Evolutionary conservation across 2,329 filamentous ascomycete genomes (phyloP).

Genomic region (Davidsoniella eucalypti): DNA sequence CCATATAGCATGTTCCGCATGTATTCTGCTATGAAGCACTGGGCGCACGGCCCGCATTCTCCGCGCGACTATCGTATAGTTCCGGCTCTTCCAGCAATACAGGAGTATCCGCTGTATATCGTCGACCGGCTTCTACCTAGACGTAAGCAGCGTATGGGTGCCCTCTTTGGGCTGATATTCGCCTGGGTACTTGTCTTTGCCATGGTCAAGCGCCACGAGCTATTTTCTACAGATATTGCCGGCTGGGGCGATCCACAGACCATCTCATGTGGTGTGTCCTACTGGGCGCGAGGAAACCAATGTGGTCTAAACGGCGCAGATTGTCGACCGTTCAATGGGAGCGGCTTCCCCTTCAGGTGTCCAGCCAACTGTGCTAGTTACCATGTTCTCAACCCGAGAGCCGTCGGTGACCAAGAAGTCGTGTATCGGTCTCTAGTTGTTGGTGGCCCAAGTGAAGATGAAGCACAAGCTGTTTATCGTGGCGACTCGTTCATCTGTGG

Average conservation of each 20-base stretch:
- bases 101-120: conserved; percentile 48
- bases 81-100: conserved; percentile 47
- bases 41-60: conserved; percentile 39
- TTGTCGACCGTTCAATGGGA: conserved; percentile 59
- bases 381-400: conserved; percentile 52
- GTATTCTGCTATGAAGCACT: conserved; percentile 26
- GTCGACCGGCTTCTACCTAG: conserved; percentile 46
- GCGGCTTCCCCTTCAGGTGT: conserved; percentile 57
- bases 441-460: conserved; percentile 40
- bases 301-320: conserved; percentile 60
- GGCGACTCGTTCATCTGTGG: conserved; percentile 81
- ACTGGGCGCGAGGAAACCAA: conserved; percentile 53
- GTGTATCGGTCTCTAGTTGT: conserved; percentile 49
- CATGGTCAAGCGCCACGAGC: conserved; percentile 49
- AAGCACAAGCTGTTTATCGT: conserved; percentile 49
- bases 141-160: conserved; percentile 37
- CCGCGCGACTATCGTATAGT: conserved; percentile 35
- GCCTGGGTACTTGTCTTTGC: conserved; percentile 56
- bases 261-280: conserved; percentile 50
- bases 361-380: conserved; percentile 53
- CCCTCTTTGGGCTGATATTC: conserved; percentile 43
- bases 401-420: conserved; percentile 54
- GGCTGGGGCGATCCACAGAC: conserved; percentile 49
- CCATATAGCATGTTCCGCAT: conserved; percentile 37
- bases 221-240: conserved; percentile 41